Base-by-base conservation (phyloP, 1,284 basidiomycete genomes). In the Cerioporus squamosus region DNA sequence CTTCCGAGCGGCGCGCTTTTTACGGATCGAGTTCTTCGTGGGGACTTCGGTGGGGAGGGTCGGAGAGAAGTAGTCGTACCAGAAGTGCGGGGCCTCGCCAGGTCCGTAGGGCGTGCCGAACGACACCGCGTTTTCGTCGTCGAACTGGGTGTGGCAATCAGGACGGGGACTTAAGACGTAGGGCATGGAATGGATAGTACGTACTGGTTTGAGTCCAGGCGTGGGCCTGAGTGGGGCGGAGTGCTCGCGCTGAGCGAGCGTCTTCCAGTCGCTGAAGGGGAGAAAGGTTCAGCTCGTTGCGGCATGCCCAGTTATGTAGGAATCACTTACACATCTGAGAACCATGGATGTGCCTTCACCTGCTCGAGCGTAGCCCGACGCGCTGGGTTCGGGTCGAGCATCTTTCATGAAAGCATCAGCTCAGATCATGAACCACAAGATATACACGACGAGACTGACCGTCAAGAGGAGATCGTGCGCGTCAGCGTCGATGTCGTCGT, bases 261-360 rank as follows among this genome's bases (percentile, higher is more conserved):
- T 15, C 48, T 52, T 44, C 57, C 57, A 59, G 50, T 59, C 52
- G 20, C 61, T 62, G 29, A 5, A 18, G 2, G 8, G 1, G 1
- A 3, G 39, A 33, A 4, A 48, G 33, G 12, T 8, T n/a, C 9
- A 7, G 20, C 23, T 42, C 5, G 39, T 23, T 18, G 4, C 5
- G 15, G 7, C 2, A 46, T 2, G 8, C 26, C 10, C 40, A 24
- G 9, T n/a, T n/a, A 23, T 1, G 23, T 33, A 20, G 40, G 12
- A 10, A 26, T 36, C 20, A 63, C 64, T 40, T 44, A 71, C 69
- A 67, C 57, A 10, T 44, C 36, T 2, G 51, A 40, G 44, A 71
- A 66, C 64, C 59, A 68, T 5, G 66, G 57, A 46, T 70, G 68
- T 5, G 38, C 29, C 55, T 70, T 71, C 53, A 68, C 55, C 40